Evolutionary conservation across 1,139 yeast genomes (phyloP).

Genomic region (Entelexis paramagnoliae): DNA sequence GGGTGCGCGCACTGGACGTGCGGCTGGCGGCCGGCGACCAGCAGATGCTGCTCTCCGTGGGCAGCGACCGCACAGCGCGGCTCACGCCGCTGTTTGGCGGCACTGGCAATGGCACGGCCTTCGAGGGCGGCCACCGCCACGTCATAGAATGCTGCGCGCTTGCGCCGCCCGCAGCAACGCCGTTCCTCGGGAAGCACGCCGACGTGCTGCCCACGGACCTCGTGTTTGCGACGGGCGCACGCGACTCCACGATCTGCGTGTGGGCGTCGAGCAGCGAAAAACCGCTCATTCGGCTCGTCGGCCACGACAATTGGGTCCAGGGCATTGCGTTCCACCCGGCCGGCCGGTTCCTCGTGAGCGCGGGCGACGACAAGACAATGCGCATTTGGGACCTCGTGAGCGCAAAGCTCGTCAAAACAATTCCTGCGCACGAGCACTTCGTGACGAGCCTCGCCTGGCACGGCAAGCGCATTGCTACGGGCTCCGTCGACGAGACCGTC

Average conservation of each 20-base stretch:
- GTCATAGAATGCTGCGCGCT: constrained; percentile 69
- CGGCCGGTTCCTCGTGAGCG: constrained; percentile 60
- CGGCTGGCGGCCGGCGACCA: constrained; percentile 29
- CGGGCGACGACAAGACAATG: constrained; percentile 63
- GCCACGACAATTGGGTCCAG: constrained; percentile 86
- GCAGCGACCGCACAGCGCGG: constrained; percentile 71
- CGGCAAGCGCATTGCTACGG: constrained; percentile 55
- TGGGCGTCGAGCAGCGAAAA: constrained; percentile 60
- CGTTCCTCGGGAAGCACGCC: constrained; percentile 43
- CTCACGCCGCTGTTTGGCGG: constrained; percentile 27
- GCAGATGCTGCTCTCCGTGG: constrained; percentile 60
- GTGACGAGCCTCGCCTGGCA: constrained; percentile 56
- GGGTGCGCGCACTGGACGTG: constrained; percentile 57
- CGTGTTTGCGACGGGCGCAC: constrained; percentile 59
- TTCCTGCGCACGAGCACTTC: constrained; percentile 63
- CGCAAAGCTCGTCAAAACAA: constrained; percentile 43
- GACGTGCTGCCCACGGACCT: constrained; percentile 19
- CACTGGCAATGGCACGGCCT: constrained; percentile 53
- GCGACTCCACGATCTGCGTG: constrained; percentile 65
- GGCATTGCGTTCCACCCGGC: constrained; percentile 62
- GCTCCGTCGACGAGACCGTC: constrained; percentile 72
- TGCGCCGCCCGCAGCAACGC: constrained; percentile 47
- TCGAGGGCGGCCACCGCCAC: constrained; percentile 69
- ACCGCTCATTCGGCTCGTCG: constrained; percentile 46
- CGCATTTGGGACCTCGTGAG: constrained; percentile 68